Conservation (phyloP, 2,329 filamentous ascomycete species). For the Chaetomiaceae sp. region DNA sequence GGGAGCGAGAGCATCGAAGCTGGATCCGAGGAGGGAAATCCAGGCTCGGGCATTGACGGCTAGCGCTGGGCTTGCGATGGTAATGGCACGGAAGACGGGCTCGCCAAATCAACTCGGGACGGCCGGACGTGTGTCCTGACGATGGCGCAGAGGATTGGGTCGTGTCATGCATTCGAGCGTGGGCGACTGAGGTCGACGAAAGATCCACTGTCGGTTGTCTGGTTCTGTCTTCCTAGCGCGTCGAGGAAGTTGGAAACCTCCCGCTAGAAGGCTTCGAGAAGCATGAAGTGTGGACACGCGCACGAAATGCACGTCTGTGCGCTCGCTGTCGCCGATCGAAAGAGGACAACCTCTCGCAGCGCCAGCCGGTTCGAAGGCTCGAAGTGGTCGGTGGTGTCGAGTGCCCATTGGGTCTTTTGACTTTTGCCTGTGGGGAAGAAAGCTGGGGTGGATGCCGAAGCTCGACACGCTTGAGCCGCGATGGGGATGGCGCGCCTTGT, state of each 20-base stretch:
- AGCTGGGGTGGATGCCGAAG: constrained; percentile 9
- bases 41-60: constrained; percentile 22
- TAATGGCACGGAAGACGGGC: constrained; percentile 20
- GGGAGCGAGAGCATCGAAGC: constrained; percentile 2
- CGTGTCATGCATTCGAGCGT: not conserved
- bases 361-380: constrained; percentile 21
- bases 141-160: not conserved
- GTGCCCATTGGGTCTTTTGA: constrained; percentile 2
- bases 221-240: not conserved
- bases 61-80: constrained; percentile 24
- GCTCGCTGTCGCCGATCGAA: constrained; percentile 14
- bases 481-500: constrained; percentile 11
- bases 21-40: constrained; percentile 13
- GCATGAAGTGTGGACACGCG: constrained; percentile 1
- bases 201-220: too few species aligned
- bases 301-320: constrained; percentile 12
- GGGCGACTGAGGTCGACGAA: not conserved
- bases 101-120: constrained; percentile 23
- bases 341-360: constrained; percentile 14
- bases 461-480: constrained; percentile 13
- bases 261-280: constrained; percentile 10
- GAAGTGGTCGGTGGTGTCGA: not conserved
- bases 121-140: constrained; percentile 20
- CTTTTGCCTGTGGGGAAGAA: constrained; percentile 16
- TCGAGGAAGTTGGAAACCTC: not conserved